Evolutionary conservation across 208 protist genomes (phyloP), one percentile per base, ranked within the genome.

Genomic region (Angomonas ambiguus): DNA sequence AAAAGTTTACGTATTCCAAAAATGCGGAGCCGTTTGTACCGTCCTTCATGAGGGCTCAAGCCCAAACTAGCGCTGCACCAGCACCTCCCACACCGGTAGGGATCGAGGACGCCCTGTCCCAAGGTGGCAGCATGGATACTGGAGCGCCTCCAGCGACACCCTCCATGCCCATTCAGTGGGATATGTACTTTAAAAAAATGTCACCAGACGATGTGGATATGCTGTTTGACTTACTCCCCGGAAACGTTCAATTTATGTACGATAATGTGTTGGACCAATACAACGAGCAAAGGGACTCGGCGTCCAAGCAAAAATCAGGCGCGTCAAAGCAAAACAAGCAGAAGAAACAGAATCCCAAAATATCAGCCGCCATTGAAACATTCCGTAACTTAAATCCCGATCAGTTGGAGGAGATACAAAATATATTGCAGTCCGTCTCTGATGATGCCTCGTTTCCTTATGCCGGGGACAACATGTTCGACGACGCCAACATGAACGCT

Each of bases 21-120:
- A 45, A 84, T 48, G 85, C 81, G 11, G 42, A 45, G 11, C 85
- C 85, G 3, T 91, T 91, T 63, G 69, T 77, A 16, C 85, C 85
- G 5, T 82, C 79, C 0, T 91, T 83, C 60, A 72, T 88, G 70
- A 63, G 63, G 8, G 35, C n/a, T n/a, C 34, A 38, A 18, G 25
- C 33, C 18, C 51, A 28, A 8, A n/a, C 74, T 1, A 20, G 28
- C 42, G 42, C 53, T 6, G 41, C 62, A 31, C 30, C 51, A 2
- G 51, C 41, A 45, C 56, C n/a, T 2, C 32, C 65, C 0, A 59
- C 64, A 34, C 32, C 59, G 20, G 41, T 30, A 16, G 58, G 27
- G 16, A 24, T 25, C 22, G 11, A 16, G 16, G 11, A 8, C 8
- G 38, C 16, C 38, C 11, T 16, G 38, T n/a, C 38, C 8, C 11